Evolutionary conservation across 768 basidiomycete species (phyloP).

Genomic region (Tylopilus plumbeoviolaceoides): DNA sequence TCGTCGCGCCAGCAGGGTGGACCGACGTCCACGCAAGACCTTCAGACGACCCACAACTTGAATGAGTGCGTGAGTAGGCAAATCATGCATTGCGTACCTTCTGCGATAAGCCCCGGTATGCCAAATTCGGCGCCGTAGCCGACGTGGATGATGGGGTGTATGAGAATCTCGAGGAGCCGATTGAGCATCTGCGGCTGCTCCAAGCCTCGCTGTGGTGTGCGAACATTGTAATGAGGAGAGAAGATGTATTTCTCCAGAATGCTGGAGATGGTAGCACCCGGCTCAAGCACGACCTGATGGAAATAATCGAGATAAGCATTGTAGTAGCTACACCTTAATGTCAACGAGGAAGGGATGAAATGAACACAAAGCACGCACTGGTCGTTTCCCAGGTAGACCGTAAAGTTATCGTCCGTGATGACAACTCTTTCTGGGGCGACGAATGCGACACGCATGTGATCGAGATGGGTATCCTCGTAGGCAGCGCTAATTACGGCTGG

Average conservation of each 20-base stretch:
- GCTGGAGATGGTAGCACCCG: conserved; percentile 26
- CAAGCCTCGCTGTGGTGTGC: conserved; percentile 20
- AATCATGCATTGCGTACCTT: conserved; percentile 39
- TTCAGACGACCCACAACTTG: conserved; percentile 20
- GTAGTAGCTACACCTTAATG: conserved; percentile 22
- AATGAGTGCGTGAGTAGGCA: neutral
- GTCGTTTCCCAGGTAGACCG: conserved; percentile 29
- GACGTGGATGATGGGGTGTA: conserved; percentile 64
- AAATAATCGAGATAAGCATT: conserved; percentile 33
- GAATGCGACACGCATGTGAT: conserved; percentile 35
- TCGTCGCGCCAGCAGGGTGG: conserved; percentile 37
- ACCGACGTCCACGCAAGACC: conserved; percentile 59
- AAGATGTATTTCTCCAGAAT: conserved; percentile 64
- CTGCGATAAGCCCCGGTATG: conserved; percentile 56
- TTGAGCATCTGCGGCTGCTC: conserved; percentile 55
- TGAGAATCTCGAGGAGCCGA: conserved; percentile 52
- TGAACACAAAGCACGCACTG: conserved; percentile 19
- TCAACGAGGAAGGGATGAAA: neutral
- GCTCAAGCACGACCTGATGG: conserved; percentile 27
- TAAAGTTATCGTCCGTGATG: conserved; percentile 24
- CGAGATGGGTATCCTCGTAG: conserved; percentile 37
- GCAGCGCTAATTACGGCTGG: conserved; percentile 38
- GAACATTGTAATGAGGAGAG: conserved; percentile 46
- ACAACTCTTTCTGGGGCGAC: conserved; percentile 18
- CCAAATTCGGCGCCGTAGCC: conserved; percentile 66